These are phyloP conservation scores for Ogataea neopini DNA, from an alignment of 805 yeast species.

Conservation along the genomic window DNA sequence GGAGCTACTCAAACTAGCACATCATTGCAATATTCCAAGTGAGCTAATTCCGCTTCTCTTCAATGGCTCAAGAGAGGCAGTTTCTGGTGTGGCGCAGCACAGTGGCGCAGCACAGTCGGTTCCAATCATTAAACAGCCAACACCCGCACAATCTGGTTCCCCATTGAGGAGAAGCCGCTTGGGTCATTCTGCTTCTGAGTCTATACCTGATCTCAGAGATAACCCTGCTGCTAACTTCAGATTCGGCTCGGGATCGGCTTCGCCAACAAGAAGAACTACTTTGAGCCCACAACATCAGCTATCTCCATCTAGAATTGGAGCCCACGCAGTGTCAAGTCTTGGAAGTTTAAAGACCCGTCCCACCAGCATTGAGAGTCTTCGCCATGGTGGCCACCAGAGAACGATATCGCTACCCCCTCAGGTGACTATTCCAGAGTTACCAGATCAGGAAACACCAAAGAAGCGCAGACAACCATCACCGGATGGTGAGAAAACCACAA, in stretches of 20 bases:
- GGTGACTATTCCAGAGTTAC: slow-evolving; percentile 35
- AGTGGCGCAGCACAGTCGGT: not conserved
- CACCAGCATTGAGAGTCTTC: slow-evolving; percentile 21
- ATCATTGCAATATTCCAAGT: slow-evolving; percentile 62
- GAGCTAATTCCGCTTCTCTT: slow-evolving; percentile 63
- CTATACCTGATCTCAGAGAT: slow-evolving; percentile 8
- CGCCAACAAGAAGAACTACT: slow-evolving; percentile 18
- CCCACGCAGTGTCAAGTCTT: slow-evolving; percentile 63
- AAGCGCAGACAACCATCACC: slow-evolving; percentile 17
- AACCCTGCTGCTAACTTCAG: slow-evolving; percentile 31
- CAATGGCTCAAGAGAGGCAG: slow-evolving; percentile 19
- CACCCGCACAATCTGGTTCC: not conserved
- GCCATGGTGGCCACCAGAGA: slow-evolving; percentile 39
- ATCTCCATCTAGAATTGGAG: slow-evolving; percentile 62
- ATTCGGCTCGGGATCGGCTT: slow-evolving; percentile 33
- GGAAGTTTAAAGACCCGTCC: slow-evolving; percentile 29
- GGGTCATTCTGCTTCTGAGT: not conserved
- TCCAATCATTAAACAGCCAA: slow-evolving; percentile 4
- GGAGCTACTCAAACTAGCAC: slow-evolving; percentile 62
- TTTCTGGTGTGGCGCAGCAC: slow-evolving; percentile 15
- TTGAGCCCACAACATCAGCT: slow-evolving; percentile 25
- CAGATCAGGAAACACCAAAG: slow-evolving; percentile 20
- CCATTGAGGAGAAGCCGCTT: not conserved
- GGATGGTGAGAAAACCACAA: not conserved
- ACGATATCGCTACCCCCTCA: slow-evolving; percentile 43